Conservation (phyloP, 192 early-diverging fungal species). For the Entophlyctis helioformis region DNA sequence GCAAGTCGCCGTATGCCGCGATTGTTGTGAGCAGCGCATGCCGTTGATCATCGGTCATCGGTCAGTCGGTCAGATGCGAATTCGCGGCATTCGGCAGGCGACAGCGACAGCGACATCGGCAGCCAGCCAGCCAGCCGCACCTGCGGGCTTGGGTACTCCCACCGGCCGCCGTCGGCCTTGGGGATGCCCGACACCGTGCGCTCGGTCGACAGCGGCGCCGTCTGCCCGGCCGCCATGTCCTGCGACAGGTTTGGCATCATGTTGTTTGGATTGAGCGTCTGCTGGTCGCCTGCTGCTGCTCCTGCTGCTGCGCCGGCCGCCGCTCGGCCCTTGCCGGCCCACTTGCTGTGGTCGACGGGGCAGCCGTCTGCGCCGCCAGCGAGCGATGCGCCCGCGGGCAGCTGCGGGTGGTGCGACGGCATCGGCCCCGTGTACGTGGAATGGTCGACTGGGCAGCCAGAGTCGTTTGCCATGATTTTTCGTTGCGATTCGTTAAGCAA, state of each 20-base stretch:
- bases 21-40: neutral
- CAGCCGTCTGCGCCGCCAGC: constrained; percentile 6
- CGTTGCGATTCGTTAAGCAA: no score
- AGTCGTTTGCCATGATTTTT: no score
- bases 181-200: constrained; percentile 77
- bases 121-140: neutral
- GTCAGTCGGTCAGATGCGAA: constrained; percentile 77
- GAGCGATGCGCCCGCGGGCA: no score
- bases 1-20: neutral
- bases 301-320: no score
- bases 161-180: constrained; percentile 26
- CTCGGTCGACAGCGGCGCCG: constrained; percentile 60
- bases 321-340: no score
- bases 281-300: no score
- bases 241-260: constrained; percentile 83
- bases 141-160: constrained; percentile 25
- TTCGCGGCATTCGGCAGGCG: constrained; percentile 80
- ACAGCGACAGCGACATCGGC: neutral
- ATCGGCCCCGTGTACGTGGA: no score
- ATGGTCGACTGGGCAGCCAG: constrained; percentile 50
- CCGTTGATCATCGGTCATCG: constrained; percentile 24
- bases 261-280: constrained; percentile 68
- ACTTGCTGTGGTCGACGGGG: constrained; percentile 15
- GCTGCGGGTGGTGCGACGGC: no score
- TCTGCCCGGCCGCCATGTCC: constrained; percentile 50